A percentile compares a stretch with the other conserved stretches of the same genome.
phyloP scores from a whole-genome alignment of 441 rosid genomes.

The Flueggea neowawraea region DNA sequence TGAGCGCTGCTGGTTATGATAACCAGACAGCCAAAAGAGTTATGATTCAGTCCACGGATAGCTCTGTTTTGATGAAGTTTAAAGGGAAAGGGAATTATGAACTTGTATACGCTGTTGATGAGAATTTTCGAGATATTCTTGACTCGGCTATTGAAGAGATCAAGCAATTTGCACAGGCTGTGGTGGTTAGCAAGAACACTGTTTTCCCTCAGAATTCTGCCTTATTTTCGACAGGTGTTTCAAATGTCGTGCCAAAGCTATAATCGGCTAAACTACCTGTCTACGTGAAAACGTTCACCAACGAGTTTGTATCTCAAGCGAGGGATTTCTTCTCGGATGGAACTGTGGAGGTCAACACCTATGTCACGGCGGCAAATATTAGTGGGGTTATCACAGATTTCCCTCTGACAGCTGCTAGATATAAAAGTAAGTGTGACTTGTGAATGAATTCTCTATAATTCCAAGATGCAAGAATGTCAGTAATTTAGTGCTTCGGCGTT shows the following conservation, averaged over 20 bases:
- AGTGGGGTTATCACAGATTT: slow-evolving; percentile 68
- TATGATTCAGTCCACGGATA: slow-evolving; percentile 70
- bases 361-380: slow-evolving; percentile 23
- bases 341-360: slow-evolving; percentile 61
- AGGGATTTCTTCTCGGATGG: slow-evolving; percentile 78
- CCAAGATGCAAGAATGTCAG: neutral
- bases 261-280: slow-evolving; percentile 40
- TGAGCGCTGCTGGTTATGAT: slow-evolving; percentile 50
- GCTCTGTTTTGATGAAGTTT: slow-evolving; percentile 56
- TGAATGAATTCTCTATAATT: neutral
- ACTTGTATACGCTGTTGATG: slow-evolving; percentile 62
- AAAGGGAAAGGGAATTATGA: slow-evolving; percentile 43
- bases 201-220: slow-evolving; percentile 29
- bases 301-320: slow-evolving; percentile 78
- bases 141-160: slow-evolving; percentile 46
- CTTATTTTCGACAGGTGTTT: slow-evolving; percentile 26
- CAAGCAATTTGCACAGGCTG: slow-evolving; percentile 54
- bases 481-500: neutral
- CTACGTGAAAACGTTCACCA: slow-evolving; percentile 56
- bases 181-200: slow-evolving; percentile 48
- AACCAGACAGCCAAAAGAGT: slow-evolving; percentile 37
- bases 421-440: slow-evolving; percentile 49
- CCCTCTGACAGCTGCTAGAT: slow-evolving; percentile 67
- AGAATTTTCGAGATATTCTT: slow-evolving; percentile 42
- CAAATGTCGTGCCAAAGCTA: slow-evolving; percentile 45